Base-by-base conservation (phyloP, 2,329 filamentous ascomycete species). In the Scortechinia acanthostroma region DNA sequence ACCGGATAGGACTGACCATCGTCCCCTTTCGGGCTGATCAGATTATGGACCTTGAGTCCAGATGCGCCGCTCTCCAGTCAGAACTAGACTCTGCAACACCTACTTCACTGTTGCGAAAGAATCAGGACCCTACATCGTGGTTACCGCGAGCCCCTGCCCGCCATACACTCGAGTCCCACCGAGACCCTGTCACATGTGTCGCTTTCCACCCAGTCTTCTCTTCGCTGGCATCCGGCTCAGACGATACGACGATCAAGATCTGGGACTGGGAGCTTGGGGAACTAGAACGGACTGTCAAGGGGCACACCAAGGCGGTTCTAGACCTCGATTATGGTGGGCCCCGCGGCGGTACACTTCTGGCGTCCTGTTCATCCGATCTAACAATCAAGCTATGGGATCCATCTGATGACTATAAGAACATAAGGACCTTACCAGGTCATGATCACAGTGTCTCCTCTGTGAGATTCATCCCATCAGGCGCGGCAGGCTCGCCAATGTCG, bases 221-320 rank as follows among this genome's bases (percentile, higher is more conserved):
- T 6, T 91, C 88, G 3, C 72, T 96, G 19, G 91, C 91, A 6
- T 93, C 89, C 0, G 91, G 88, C 15, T 94, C 90, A 5, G 91
- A 95, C 61, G 91, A 96, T 62, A 87, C 80, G 45, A 95, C 87
- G 4, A 95, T 97, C 62, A 96, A 96, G 58, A 91, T 96, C 46
- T 96, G 91, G 91, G 91, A 96, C 58, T 96, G 90, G 86, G 91
- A 96, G 57, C 68, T 94, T 20, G 91, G 91, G 42, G 91, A 96
- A 63, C 72, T 95, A 3, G 91, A 96, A 61, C 73, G 85, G 50
- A 96, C 91, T 0, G 77, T 96, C 47, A 96, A 96, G 60, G 90
- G 89, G 1, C 91, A 96, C 58, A 96, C 90, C 3, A 90, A 87
- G 58, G 80, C 88, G 3, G 89, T 96, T 1, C 68, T 93, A 21